Evolutionary conservation across 257 asterid species (phyloP), one percentile per base, ranked within the genome.

Genomic region (Avicennia marina): DNA sequence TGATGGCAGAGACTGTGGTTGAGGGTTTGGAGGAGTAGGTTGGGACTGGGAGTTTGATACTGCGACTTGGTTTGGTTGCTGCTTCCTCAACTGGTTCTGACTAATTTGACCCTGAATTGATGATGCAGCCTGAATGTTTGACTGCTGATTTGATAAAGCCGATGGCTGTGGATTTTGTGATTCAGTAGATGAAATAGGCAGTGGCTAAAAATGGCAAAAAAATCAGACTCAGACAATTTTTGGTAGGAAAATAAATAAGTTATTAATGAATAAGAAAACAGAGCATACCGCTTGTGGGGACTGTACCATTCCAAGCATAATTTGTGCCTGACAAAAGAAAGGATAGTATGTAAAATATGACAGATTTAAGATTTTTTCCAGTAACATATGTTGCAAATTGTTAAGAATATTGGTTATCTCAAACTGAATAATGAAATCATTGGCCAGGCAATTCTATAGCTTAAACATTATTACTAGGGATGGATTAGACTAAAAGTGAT

Each of bases 251-350:
- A 44, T 38, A 73, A 45, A 52, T 11, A 61, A 55, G 12, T 62
- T 44, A 31, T 17, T 45, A 9, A 54, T 29, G 39, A 54, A 43
- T 21, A 47, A 36, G 68, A 40, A 6, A 52, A 58, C 54, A 36
- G 57, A 47, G 71, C 83, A 62, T 86, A 93, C 99, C 53, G 82
- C 63, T 66, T 84, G 93, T 0, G 94, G 75, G 47, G 96, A 67
- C 68, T 80, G 87, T 79, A 93, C 94, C 99, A 93, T 93, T 56
- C 97, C 96, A 18, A 93, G 95, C 97, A 89, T 86, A 54, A 93
- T 84, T 70, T 93, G 98, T 22, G 95, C 98, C 99, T 93, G 40
- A 31, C 47, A 69, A 46, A 60, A 45, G 18, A 58, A 44, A 65
- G 20, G 54, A 56, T 31, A 32, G 11, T 34, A 0, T n/a, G n/a